Percentiles rank a stretch among this genome's conserved stretches.
Conservation (phyloP, 164 flowering plant genomes). For the Nelumbo lutea region DNA sequence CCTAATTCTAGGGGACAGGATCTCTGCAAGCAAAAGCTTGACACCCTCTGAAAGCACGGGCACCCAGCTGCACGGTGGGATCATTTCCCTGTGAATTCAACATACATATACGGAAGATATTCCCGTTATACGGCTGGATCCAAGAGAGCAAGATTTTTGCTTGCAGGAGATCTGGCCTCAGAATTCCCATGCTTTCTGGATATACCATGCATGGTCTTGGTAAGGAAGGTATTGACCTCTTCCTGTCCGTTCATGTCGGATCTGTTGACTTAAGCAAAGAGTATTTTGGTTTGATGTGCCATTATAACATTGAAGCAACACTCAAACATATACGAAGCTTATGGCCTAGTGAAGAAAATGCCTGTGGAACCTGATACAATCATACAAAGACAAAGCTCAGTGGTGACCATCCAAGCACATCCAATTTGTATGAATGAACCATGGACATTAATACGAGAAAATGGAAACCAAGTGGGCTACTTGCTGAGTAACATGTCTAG, state of each 20-base stretch:
- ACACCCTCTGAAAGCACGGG: no score
- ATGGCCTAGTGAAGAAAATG: slow-evolving; percentile 37
- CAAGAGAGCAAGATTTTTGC: no score
- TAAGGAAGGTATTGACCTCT: slow-evolving; percentile 56
- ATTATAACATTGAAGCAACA: slow-evolving; percentile 36
- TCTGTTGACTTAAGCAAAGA: slow-evolving; percentile 37
- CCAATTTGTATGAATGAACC: no score
- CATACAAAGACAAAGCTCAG: neutral
- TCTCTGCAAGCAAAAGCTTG: no score
- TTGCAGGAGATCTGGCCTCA: no score
- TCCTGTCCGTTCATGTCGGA: slow-evolving; percentile 65
- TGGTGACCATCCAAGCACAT: neutral
- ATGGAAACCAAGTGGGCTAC: neutral
- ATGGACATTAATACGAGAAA: no score
- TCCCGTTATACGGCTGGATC: no score
- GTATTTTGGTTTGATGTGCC: slow-evolving; percentile 44
- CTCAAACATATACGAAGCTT: slow-evolving; percentile 66
- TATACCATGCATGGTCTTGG: slow-evolving; percentile 68
- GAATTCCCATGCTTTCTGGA: slow-evolving; percentile 69
- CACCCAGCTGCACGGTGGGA: no score
- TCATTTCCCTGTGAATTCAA: no score
- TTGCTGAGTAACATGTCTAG: no score
- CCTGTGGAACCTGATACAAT: slow-evolving; percentile 39
- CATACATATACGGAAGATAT: no score
- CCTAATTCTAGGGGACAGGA: no score